phyloP scores from a whole-genome alignment of 148 eudicot genomes.

The Rhododendron kiyosumense region DNA sequence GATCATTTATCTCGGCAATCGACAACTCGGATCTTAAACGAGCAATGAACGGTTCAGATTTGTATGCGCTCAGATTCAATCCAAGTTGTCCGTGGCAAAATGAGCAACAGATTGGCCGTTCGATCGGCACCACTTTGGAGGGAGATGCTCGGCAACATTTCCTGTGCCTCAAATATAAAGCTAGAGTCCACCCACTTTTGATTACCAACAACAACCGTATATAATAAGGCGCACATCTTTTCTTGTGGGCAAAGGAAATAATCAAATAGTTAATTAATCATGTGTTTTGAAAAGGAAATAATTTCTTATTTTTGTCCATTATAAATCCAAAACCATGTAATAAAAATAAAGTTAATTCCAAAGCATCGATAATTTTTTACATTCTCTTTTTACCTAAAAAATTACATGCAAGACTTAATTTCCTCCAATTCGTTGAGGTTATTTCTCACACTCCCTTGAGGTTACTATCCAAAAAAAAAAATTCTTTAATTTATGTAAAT shows the following conservation, averaged over 20 bases:
- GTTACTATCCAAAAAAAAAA: neutral
- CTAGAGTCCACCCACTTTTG: neutral
- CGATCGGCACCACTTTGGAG: no score
- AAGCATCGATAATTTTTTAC: neutral
- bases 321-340: neutral
- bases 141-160: no score
- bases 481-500: neutral
- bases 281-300: neutral
- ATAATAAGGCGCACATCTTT: neutral
- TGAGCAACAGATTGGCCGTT: no score
- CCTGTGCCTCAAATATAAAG: neutral
- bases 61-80: no score
- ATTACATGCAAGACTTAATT: neutral
- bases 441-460: neutral
- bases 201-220: neutral
- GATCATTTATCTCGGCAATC: no score
- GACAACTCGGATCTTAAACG: no score
- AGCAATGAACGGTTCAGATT: no score
- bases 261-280: neutral
- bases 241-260: neutral
- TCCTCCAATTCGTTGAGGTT: neutral
- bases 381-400: no score
- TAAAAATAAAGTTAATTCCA: no score
- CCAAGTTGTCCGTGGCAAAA: rapidly evolving
- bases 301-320: neutral